phyloP scores from a whole-genome alignment of 805 yeast species.

The Barnettozyma populi region DNA sequence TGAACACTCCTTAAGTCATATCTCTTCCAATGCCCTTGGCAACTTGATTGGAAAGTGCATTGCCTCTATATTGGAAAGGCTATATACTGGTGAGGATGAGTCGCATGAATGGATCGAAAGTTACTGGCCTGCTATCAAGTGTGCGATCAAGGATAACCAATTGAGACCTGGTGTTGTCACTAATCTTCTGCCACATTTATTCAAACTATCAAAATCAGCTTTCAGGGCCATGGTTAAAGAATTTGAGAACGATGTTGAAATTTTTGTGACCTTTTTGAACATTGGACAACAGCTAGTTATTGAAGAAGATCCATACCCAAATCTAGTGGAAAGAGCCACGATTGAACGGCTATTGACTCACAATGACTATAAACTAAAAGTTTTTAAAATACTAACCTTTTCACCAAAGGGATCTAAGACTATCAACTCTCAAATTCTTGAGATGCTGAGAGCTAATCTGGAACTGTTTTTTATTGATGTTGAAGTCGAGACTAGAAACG shows the following conservation, averaged over 20 bases:
- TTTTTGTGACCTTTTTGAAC: slow-evolving; percentile 50
- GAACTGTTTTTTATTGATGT: slow-evolving; percentile 56
- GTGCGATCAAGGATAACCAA: slow-evolving; percentile 10
- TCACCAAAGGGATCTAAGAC: slow-evolving; percentile 59
- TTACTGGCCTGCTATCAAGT: slow-evolving; percentile 21
- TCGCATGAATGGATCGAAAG: slow-evolving; percentile 19
- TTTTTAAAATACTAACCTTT: slow-evolving; percentile 55
- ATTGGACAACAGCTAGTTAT: slow-evolving; percentile 60
- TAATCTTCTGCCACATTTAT: slow-evolving; percentile 59
- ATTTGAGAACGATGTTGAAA: slow-evolving; percentile 28
- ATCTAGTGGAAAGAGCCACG: slow-evolving; percentile 29
- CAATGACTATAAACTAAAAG: slow-evolving; percentile 40
- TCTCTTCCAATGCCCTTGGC: slow-evolving; percentile 57
- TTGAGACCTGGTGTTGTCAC: slow-evolving; percentile 41
- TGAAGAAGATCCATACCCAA: slow-evolving; percentile 44
- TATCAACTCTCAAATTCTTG: slow-evolving; percentile 41
- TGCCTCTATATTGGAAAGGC: slow-evolving; percentile 32
- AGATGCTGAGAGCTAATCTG: slow-evolving; percentile 38
- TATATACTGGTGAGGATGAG: slow-evolving; percentile 27
- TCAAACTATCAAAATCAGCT: slow-evolving; percentile 44
- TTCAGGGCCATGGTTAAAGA: slow-evolving; percentile 34
- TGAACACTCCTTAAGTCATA: slow-evolving; percentile 39
- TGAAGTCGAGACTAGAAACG: slow-evolving; percentile 63
- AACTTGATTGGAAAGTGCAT: slow-evolving; percentile 61
- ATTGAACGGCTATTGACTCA: slow-evolving; percentile 41